Evolutionary conservation across 2,329 filamentous ascomycete species (phyloP), one percentile per base, ranked within the genome.

Genomic region (Diaporthe destruens): DNA sequence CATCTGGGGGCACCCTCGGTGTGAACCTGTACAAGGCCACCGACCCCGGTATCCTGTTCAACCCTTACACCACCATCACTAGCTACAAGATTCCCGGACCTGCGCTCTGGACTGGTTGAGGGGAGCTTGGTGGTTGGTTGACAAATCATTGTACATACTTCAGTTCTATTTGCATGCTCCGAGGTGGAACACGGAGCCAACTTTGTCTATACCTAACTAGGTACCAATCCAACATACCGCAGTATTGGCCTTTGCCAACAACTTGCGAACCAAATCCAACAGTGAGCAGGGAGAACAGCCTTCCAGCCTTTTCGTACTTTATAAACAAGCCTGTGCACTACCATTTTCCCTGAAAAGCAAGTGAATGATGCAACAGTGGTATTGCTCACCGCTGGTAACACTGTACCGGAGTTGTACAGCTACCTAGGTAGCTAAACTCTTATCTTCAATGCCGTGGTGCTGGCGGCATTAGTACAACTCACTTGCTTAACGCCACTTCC

Each of bases 41-140:
- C 23, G 77, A 79, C 73, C 29, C 77, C 2, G 78, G 78, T 47
- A 79, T 80, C 57, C 72, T 78, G 47, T 79, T 79, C 75, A 77
- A 78, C 73, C 76, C 76, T 34, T 78, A 76, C 71, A 72, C 69
- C 72, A 67, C 39, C 59, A 68, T 72, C 57, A 70, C 73, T 59
- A 69, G 75, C 71, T 80, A 80, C 75, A 75, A 75, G 32, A 76
- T 80, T 54, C 78, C 78, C 23, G 78, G 78, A 53, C 78, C 78
- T 6, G 72, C 77, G n/a, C 77, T 79, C n/a, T 66, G 61, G 61
- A 66, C 61, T 53, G 61, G 61, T 53, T 66, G 54, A 66, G 32
- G 2, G 16, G 8, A 42, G n/a, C 14, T 7, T 32, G 1, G 0
- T 39, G 7, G 11, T 25, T 9, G 14, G 39, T 29, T 51, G 11